These are phyloP conservation scores for Podila clonocystis DNA, from an alignment of 192 early-diverging fungal species.

Conservation along the genomic window DNA sequence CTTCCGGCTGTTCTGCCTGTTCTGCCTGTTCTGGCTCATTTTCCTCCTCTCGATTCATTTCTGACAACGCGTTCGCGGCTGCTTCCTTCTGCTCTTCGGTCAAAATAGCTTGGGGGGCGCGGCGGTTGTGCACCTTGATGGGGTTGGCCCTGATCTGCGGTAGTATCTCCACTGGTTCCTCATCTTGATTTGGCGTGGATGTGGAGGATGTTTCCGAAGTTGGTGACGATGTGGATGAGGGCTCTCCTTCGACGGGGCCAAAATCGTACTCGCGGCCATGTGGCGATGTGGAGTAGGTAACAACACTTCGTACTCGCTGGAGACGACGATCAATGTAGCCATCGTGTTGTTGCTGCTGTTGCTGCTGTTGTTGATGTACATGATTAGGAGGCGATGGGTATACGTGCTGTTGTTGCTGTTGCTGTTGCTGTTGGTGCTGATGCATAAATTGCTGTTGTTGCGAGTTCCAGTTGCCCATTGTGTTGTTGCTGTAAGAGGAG, in stretches of 20 bases:
- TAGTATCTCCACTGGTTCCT: constrained; percentile 11
- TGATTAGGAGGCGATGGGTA: constrained; percentile 4
- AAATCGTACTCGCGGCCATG: constrained; percentile 22
- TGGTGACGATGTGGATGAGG: not conserved
- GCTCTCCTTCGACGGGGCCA: not conserved
- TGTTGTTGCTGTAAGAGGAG: not conserved
- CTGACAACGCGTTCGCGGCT: constrained; percentile 1
- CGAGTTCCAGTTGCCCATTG: not conserved
- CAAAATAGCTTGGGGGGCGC: constrained; percentile 37
- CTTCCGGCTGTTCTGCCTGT: not conserved
- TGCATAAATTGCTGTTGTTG: not conserved
- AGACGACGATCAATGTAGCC: constrained; percentile 11
- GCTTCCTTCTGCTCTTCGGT: constrained; percentile 11
- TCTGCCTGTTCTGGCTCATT: not conserved
- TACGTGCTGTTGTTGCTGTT: constrained; percentile 15
- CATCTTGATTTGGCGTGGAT: constrained; percentile 11
- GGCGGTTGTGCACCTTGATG: constrained; percentile 10
- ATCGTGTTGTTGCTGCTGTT: constrained; percentile 24
- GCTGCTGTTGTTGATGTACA: constrained; percentile 11
- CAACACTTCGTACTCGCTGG: constrained; percentile 2
- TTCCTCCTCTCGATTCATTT: not conserved
- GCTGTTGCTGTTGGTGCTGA: constrained; percentile 8
- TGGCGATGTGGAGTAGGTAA: constrained; percentile 22
- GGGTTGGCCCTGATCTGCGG: constrained; percentile 48
- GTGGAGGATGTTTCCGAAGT: not conserved